A percentile compares a stretch with the other conserved stretches of the same genome.
Evolutionary conservation across 1,284 basidiomycete genomes (phyloP).

Genomic region (Trametes hirsuta): DNA sequence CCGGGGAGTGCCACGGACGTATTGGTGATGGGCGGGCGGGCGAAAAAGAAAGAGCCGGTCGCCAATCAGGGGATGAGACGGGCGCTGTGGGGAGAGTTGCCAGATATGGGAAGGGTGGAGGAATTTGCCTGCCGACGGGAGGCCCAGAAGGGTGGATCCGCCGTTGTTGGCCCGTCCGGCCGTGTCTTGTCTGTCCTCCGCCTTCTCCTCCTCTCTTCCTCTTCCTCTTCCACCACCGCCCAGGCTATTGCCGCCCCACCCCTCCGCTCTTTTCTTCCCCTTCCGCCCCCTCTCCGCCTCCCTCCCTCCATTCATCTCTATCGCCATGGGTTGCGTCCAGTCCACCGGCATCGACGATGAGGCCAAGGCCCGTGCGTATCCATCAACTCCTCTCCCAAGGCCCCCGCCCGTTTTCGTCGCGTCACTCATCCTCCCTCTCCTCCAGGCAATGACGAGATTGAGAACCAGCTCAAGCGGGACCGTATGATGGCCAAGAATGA

Average conservation of each 20-base stretch:
- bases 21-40: not conserved
- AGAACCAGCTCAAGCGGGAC: constrained; percentile 93
- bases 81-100: not conserved
- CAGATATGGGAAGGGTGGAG: not conserved
- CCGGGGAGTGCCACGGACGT: constrained; percentile 1
- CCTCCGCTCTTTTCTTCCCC: constrained; percentile 28
- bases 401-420: not conserved
- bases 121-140: too few relatives aligned
- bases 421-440: constrained; percentile 7
- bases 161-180: not conserved
- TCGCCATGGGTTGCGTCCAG: constrained; percentile 74
- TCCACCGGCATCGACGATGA: constrained; percentile 73
- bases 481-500: constrained; percentile 92
- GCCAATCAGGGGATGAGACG: constrained; percentile 15
- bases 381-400: not conserved
- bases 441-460: constrained; percentile 92
- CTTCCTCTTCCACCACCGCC: constrained; percentile 15
- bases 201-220: constrained; percentile 9
- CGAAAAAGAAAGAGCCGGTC: constrained; percentile 12
- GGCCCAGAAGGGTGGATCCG: constrained; percentile 8
- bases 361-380: constrained; percentile 78
- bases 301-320: constrained; percentile 12
- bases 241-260: constrained; percentile 19
- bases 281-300: constrained; percentile 14
- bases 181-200: not conserved